A percentile compares a stretch with the other conserved stretches of the same genome.
phyloP scores from a whole-genome alignment of 2,329 filamentous ascomycete genomes.

The Exophiala calicioides region DNA sequence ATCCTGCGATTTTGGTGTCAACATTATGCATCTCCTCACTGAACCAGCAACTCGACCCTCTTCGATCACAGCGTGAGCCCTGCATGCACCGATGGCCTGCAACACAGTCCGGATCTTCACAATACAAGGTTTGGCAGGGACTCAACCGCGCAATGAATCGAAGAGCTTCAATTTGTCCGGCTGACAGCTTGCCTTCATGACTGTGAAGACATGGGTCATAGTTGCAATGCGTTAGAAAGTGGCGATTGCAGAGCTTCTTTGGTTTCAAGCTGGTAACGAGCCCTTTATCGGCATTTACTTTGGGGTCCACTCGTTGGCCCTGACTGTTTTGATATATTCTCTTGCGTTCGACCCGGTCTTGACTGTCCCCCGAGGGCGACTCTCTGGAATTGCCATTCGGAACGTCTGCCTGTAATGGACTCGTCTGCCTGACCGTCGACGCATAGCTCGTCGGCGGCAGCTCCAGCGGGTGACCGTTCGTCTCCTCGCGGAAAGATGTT shows the following conservation, averaged over 20 bases:
- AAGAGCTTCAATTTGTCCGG: slow-evolving; percentile 33
- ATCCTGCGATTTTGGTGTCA: slow-evolving; percentile 25
- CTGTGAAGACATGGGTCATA: slow-evolving; percentile 33
- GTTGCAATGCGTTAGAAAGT: slow-evolving; percentile 34
- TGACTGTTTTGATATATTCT: slow-evolving; percentile 29
- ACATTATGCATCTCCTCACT: slow-evolving; percentile 31
- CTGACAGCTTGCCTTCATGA: slow-evolving; percentile 32
- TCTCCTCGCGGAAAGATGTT: slow-evolving; percentile 5
- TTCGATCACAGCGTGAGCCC: slow-evolving; percentile 16
- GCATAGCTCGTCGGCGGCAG: slow-evolving; percentile 10
- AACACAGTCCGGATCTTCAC: slow-evolving; percentile 34
- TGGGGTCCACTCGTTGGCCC: slow-evolving; percentile 36
- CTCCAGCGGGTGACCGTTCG: neutral
- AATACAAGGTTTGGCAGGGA: slow-evolving; percentile 34
- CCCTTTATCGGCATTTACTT: slow-evolving; percentile 24
- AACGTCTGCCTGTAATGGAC: neutral
- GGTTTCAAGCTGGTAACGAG: slow-evolving; percentile 33
- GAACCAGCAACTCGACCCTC: slow-evolving; percentile 31
- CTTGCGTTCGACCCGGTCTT: neutral
- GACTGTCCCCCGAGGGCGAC: neutral
- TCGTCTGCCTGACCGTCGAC: slow-evolving; percentile 8
- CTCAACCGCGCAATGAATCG: slow-evolving; percentile 36
- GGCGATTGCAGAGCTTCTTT: slow-evolving; percentile 39
- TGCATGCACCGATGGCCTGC: slow-evolving; percentile 34
- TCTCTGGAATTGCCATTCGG: neutral